These are phyloP conservation scores for Ascochyta fabae DNA, from an alignment of 2,329 filamentous ascomycete species.

Conservation along the genomic window DNA sequence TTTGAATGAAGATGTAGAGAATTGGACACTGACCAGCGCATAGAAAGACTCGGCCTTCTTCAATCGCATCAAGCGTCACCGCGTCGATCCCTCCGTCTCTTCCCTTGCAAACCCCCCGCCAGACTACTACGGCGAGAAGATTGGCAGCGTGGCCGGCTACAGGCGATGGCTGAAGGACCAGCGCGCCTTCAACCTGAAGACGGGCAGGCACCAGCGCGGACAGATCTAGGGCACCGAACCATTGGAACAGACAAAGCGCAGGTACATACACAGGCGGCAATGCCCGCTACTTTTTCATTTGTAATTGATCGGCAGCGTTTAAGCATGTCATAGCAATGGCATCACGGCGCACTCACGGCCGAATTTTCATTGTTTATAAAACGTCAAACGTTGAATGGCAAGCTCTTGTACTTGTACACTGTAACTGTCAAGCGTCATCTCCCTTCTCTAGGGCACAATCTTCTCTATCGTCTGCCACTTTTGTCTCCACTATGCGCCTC, in stretches of 20 bases:
- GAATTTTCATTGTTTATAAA: slow-evolving; percentile 14
- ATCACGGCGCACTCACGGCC: slow-evolving; percentile 9
- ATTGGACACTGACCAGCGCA: slow-evolving; percentile 3
- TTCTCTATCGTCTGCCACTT: background rate
- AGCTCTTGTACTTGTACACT: slow-evolving; percentile 24
- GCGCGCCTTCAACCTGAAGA: slow-evolving; percentile 86
- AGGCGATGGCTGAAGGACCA: slow-evolving; percentile 97
- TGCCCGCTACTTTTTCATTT: slow-evolving; percentile 1
- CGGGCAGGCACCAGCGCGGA: slow-evolving; percentile 62
- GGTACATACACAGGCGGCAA: slow-evolving; percentile 4
- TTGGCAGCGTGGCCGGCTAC: slow-evolving; percentile 89
- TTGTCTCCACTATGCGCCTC: too few species aligned
- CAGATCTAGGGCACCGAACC: slow-evolving; percentile 19
- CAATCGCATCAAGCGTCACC: slow-evolving; percentile 85
- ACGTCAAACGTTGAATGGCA: slow-evolving; percentile 12
- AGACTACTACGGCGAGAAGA: slow-evolving; percentile 99
- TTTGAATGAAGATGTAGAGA: background rate
- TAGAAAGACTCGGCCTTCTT: slow-evolving; percentile 96
- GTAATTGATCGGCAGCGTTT: slow-evolving; percentile 8
- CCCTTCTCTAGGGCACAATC: slow-evolving; percentile 12
- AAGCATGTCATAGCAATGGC: slow-evolving; percentile 4
- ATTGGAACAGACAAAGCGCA: slow-evolving; percentile 5
- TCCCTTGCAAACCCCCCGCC: slow-evolving; percentile 92
- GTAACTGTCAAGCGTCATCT: slow-evolving; percentile 21
- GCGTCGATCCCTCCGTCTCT: slow-evolving; percentile 88